These are phyloP conservation scores for Dendrobium nobile DNA, from an alignment of 106 monocot species.

Conservation along the genomic window DNA sequence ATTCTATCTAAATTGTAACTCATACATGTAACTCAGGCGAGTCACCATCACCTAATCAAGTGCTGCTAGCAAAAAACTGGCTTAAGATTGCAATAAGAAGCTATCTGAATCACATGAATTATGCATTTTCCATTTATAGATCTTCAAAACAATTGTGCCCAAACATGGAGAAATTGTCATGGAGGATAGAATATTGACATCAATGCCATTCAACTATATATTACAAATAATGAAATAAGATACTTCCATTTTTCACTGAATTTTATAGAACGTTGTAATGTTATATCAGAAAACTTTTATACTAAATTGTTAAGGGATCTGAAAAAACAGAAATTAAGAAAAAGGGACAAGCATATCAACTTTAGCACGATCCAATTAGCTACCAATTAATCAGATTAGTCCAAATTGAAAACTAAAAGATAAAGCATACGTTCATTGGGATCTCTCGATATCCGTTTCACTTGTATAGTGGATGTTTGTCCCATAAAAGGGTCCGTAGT, in stretches of 20 bases:
- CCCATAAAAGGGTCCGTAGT: conserved; percentile 82
- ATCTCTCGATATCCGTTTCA: conserved; percentile 66
- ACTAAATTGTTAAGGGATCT: background rate
- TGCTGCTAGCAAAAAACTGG: background rate
- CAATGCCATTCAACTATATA: background rate
- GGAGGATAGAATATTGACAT: background rate
- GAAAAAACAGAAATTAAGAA: background rate
- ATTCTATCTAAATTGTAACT: background rate
- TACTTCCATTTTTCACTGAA: background rate
- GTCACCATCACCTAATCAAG: background rate
- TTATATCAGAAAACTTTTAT: background rate
- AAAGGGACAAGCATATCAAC: background rate
- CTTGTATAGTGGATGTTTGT: conserved; percentile 63
- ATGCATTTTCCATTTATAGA: background rate
- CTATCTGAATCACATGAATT: background rate
- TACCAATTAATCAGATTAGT: background rate
- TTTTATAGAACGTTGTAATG: background rate
- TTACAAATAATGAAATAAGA: background rate
- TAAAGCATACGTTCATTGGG: conserved; percentile 52
- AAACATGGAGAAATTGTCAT: background rate
- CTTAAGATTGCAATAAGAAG: background rate
- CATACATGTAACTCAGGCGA: background rate
- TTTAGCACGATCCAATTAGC: background rate
- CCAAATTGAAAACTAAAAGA: no score
- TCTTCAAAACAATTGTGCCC: background rate